Evolutionary conservation across 805 yeast genomes (phyloP), one percentile per base, ranked within the genome.

Genomic region (Candida oleophila): DNA sequence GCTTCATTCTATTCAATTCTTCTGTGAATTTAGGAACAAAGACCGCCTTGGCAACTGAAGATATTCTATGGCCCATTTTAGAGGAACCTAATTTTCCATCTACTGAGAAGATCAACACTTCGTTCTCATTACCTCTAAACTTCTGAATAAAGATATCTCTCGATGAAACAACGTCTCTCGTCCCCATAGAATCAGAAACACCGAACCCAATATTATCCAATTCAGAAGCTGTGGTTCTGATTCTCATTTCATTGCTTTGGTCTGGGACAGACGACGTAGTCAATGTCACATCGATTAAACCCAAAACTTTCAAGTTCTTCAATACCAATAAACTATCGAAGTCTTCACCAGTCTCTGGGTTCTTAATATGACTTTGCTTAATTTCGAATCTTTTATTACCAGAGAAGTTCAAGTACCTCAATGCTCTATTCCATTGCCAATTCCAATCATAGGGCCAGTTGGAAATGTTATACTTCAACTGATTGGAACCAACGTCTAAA

Each of bases 361-460:
- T 71, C 43, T 71, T 69, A 43, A 77, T 77, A 48, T 77, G 76
- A 43, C 77, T 70, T 37, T 84, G 87, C 59, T 84, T 87, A 56
- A 94, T 91, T 60, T 94, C 98, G 52, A 94, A 81, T 52, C 97
- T 77, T 60, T 87, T 86, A 61, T 94, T 94, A 34, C 97, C 97
- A 0, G 97, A 89, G 47, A 94, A 84, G 62, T 92, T 94, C 61
- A 94, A 76, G 57, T 86, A 90, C 54, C 76, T 81, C 64, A 94
- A 72, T 37, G 82, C 80, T 45, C 77, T 72, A 60, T 94, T 94
- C 72, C 83, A 83, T 56, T 86, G 83, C 99, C 99, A 94, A 66
- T 89, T 94, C 97, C 98, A 94, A 62, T 94, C 99, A 60, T 89
- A 92, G 14, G 94, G 95, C 78, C 90, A 88, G 64, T 94, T 94